phyloP scores from a whole-genome alignment of 2,329 filamentous ascomycete species.

The Verticillium klebahnii region DNA sequence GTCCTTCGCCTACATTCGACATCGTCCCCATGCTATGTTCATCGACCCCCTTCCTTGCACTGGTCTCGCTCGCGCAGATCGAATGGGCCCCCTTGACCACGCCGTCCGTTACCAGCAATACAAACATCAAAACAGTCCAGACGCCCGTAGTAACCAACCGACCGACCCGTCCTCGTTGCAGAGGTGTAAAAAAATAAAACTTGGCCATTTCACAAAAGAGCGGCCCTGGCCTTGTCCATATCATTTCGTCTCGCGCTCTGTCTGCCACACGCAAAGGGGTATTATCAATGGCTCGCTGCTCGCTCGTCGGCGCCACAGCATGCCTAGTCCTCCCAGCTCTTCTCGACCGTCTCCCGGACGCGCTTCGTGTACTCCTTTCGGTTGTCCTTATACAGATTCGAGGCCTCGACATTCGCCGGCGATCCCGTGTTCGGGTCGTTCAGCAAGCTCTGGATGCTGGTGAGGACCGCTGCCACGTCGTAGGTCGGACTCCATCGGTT shows the following conservation, averaged over 20 bases:
- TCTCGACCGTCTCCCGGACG: constrained; percentile 94
- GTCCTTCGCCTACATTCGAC: neutral
- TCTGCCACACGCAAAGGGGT: neutral
- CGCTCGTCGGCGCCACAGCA: neutral
- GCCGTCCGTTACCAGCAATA: neutral
- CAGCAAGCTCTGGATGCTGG: constrained; percentile 93
- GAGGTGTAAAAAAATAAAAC: neutral
- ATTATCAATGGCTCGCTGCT: neutral
- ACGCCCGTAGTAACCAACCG: neutral
- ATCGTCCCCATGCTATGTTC: neutral
- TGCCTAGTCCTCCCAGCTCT: constrained; percentile 95
- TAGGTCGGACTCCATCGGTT: constrained; percentile 99
- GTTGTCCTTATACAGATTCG: constrained; percentile 98
- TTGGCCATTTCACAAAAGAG: neutral
- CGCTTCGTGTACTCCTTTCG: constrained; percentile 93
- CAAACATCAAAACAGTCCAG: neutral
- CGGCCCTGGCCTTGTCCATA: neutral
- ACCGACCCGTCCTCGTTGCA: neutral
- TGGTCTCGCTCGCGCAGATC: neutral
- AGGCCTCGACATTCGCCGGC: constrained; percentile 95
- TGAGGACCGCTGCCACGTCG: constrained; percentile 93
- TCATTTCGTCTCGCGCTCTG: neutral
- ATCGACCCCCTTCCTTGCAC: neutral
- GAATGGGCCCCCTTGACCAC: neutral
- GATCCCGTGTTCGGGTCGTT: constrained; percentile 99